Conservation (phyloP, 2,329 filamentous ascomycete species). For the Dothideomycetes sp. region DNA sequence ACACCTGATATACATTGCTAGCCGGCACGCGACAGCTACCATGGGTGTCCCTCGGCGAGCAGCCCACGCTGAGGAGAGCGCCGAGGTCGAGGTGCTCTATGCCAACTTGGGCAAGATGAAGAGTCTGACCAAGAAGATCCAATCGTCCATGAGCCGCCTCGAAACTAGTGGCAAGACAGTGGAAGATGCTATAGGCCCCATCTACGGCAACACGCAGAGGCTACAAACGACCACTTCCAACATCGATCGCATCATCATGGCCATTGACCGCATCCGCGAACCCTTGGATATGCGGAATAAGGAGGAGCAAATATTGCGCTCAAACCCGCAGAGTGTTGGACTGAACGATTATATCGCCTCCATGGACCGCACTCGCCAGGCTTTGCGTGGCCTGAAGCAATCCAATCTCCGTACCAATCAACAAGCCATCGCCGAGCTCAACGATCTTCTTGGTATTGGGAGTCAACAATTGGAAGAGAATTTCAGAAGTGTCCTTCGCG, state of each 20-base stretch:
- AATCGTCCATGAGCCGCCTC: conserved; percentile 72
- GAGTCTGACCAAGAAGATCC: conserved; percentile 89
- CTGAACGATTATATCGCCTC: conserved; percentile 79
- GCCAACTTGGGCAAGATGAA: conserved; percentile 82
- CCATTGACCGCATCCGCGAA: conserved; percentile 80
- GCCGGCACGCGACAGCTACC: no score
- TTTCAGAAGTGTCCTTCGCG: conserved; percentile 68
- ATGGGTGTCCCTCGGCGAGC: conserved; percentile 50
- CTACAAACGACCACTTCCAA: conserved; percentile 84
- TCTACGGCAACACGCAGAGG: conserved; percentile 84
- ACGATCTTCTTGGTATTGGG: conserved; percentile 65
- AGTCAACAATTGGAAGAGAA: conserved; percentile 75
- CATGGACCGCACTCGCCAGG: conserved; percentile 77
- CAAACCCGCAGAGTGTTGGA: conserved; percentile 68
- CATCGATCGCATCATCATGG: conserved; percentile 73
- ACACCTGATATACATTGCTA: no score
- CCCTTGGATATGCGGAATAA: conserved; percentile 87
- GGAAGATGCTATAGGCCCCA: conserved; percentile 81
- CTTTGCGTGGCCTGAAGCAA: conserved; percentile 72
- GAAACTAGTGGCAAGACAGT: conserved; percentile 86
- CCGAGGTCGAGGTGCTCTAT: conserved; percentile 57
- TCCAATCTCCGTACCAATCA: conserved; percentile 93
- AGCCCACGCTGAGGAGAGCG: conserved; percentile 56
- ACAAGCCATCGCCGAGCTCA: conserved; percentile 73
- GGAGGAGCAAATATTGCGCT: conserved; percentile 81